These are phyloP conservation scores for Boletus rubroflammeus DNA, from an alignment of 768 basidiomycete species.

Conservation along the genomic window DNA sequence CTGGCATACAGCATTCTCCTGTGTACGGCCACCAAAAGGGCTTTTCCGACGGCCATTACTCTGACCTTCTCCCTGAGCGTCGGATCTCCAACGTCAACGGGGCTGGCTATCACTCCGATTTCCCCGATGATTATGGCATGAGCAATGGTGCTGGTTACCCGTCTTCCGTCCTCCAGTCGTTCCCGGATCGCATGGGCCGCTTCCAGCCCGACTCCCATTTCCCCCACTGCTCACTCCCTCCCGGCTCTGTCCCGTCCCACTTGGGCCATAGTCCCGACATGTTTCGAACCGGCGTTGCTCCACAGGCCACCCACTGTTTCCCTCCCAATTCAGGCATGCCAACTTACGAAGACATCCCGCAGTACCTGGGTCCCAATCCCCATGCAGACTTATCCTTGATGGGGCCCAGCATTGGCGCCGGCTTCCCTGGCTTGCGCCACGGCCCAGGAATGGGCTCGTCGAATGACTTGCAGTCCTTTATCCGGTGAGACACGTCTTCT, in stretches of 20 bases:
- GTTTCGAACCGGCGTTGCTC: slow-evolving; percentile 59
- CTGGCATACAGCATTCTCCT: slow-evolving; percentile 52
- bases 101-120: slow-evolving; percentile 53
- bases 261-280: slow-evolving; percentile 52
- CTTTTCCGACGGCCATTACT: slow-evolving; percentile 51
- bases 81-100: slow-evolving; percentile 46
- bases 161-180: slow-evolving; percentile 51
- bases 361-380: slow-evolving; percentile 50
- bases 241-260: slow-evolving; percentile 45
- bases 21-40: slow-evolving; percentile 50
- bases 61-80: slow-evolving; percentile 59
- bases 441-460: slow-evolving; percentile 56
- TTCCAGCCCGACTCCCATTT: slow-evolving; percentile 56
- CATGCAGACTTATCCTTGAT: slow-evolving; percentile 59
- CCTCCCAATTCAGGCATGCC: slow-evolving; percentile 47
- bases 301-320: slow-evolving; percentile 66
- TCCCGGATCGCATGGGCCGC: slow-evolving; percentile 54
- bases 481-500: slow-evolving; percentile 48
- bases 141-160: slow-evolving; percentile 45
- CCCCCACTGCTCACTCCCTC: slow-evolving; percentile 39
- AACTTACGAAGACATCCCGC: slow-evolving; percentile 56
- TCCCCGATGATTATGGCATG: slow-evolving; percentile 62
- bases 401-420: slow-evolving; percentile 58
- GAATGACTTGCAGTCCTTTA: slow-evolving; percentile 76
- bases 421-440: slow-evolving; percentile 62